These are phyloP conservation scores for Microstegium vimineum DNA, from an alignment of 176 grass and related monocot genomes.

Conservation along the genomic window DNA sequence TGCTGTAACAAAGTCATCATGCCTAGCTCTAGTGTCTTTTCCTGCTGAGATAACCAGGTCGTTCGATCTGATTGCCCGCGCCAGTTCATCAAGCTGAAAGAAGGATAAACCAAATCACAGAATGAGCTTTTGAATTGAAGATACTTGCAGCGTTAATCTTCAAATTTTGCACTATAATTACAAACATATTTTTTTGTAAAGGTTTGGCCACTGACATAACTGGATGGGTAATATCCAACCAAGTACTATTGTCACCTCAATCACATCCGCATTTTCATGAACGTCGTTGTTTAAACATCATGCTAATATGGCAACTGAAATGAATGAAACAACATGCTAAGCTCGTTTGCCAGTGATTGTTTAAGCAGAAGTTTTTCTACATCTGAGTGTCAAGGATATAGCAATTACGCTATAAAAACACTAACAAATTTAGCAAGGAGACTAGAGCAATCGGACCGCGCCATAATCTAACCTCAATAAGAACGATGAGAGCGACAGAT, in stretches of 20 bases:
- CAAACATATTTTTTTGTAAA: neutral
- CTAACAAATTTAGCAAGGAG: neutral
- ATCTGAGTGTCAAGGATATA: neutral
- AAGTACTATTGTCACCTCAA: neutral
- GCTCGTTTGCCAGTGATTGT: neutral
- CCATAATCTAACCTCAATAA: neutral
- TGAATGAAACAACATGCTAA: neutral
- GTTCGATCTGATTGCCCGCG: conserved; percentile 52
- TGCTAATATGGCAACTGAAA: neutral
- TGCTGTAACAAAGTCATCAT: conserved; percentile 59
- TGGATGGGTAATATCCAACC: neutral
- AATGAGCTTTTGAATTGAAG: conserved; percentile 8
- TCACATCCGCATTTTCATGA: neutral
- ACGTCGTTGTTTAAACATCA: neutral
- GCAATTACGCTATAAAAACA: neutral
- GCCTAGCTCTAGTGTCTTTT: conserved; percentile 69
- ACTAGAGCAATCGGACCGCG: neutral
- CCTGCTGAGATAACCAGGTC: conserved; percentile 40
- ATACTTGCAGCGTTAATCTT: neutral
- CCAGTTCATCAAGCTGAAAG: conserved; percentile 81
- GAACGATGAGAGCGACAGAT: neutral
- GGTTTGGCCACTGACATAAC: neutral
- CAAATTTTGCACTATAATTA: neutral
- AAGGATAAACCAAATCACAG: neutral
- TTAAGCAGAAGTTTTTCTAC: neutral